These are phyloP conservation scores for Xylaria bambusicola DNA, from an alignment of 495 filamentous ascomycete genomes.

Conservation along the genomic window DNA sequence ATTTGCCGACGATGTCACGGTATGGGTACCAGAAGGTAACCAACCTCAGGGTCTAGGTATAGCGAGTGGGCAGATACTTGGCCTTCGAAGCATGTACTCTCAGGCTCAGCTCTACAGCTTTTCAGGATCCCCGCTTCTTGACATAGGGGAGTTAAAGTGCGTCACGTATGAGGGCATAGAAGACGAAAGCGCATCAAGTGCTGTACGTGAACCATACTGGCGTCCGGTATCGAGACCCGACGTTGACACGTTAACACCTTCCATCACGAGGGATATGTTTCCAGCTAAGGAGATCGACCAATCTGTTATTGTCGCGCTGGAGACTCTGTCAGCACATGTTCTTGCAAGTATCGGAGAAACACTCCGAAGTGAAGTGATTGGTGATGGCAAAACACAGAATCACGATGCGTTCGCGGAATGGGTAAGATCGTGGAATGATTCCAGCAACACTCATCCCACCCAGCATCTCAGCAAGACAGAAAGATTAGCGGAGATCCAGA, in stretches of 20 bases:
- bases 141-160: slow-evolving; percentile 6
- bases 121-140: not conserved
- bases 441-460: not conserved
- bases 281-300: not conserved
- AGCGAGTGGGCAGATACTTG: not conserved
- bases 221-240: not conserved
- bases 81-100: not conserved
- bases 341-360: not conserved
- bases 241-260: not conserved
- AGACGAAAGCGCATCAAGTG: not conserved
- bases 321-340: not conserved
- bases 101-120: not conserved
- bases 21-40: not conserved
- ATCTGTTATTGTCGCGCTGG: not conserved
- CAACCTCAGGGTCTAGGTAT: not conserved
- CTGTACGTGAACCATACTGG: not conserved
- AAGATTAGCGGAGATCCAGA: not conserved
- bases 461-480: not conserved
- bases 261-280: not conserved
- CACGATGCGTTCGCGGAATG: not conserved
- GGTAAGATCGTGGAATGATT: not conserved
- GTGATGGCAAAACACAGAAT: not conserved
- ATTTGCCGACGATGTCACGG: not conserved
- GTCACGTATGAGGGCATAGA: not conserved
- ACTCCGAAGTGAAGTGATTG: not conserved